phyloP scores from a whole-genome alignment of 169 alveolate genomes.

The Amoebophrya sp. region DNA sequence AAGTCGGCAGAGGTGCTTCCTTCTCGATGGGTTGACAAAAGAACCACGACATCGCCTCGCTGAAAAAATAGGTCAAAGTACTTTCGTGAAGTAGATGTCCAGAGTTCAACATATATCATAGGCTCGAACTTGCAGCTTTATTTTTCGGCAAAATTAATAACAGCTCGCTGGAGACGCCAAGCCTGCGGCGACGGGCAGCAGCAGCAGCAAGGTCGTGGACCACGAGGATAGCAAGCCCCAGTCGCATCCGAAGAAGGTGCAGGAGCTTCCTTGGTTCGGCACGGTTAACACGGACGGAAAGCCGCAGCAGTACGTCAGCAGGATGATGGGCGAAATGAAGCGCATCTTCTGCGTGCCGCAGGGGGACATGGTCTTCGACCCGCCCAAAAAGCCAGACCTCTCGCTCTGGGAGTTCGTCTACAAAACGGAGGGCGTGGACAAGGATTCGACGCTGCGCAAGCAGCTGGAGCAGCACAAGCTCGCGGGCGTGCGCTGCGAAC shows the following conservation, averaged over 20 bases:
- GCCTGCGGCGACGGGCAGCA: no score
- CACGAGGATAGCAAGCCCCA: no score
- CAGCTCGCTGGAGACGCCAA: no score
- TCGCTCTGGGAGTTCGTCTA: background rate
- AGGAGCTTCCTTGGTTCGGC: background rate
- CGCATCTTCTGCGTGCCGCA: background rate
- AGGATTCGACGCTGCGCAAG: background rate
- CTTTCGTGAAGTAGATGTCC: no score
- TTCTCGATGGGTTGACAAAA: no score
- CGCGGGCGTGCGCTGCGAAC: background rate
- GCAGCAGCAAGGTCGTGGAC: no score
- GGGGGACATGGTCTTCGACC: background rate
- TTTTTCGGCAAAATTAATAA: no score
- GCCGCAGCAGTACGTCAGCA: background rate
- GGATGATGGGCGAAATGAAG: background rate
- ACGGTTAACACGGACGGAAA: background rate
- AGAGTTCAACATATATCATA: no score
- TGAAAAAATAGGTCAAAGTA: no score
- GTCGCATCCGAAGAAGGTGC: background rate
- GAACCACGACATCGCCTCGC: no score
- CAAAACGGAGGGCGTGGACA: background rate
- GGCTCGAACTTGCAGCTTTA: no score
- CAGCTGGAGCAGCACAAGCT: background rate
- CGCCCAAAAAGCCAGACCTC: background rate
- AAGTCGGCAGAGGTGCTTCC: no score